phyloP scores from a whole-genome alignment of 495 filamentous ascomycete species.

The Trichocladium uniseriatum region DNA sequence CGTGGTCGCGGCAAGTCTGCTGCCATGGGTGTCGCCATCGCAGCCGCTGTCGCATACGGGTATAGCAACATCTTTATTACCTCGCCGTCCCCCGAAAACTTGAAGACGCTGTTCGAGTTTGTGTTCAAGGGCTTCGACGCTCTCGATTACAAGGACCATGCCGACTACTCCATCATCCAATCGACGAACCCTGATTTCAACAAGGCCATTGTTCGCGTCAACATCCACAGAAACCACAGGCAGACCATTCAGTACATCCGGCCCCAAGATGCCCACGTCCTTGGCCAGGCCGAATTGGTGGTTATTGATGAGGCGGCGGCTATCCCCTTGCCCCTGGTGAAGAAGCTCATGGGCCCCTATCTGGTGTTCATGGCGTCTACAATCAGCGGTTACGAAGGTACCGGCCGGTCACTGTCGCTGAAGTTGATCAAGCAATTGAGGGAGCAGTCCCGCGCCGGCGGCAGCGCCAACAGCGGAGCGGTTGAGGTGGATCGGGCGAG shows the following conservation, averaged over 20 bases:
- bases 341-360: conserved; percentile 95
- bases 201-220: conserved; percentile 95
- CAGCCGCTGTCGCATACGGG: conserved; percentile 87
- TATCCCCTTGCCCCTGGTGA: conserved; percentile 85
- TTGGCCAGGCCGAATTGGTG: conserved; percentile 91
- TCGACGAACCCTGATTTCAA: conserved; percentile 98
- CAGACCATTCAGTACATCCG: conserved; percentile 99
- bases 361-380: conserved; percentile 99
- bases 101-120: conserved; percentile 97
- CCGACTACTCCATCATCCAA: conserved; percentile 96
- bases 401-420: conserved; percentile 84
- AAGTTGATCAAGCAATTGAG: conserved; percentile 97
- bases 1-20: conserved; percentile 97
- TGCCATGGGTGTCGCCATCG: conserved; percentile 85
- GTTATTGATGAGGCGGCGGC: conserved; percentile 98
- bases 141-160: conserved; percentile 82
- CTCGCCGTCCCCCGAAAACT: conserved; percentile 93
- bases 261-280: conserved; percentile 86
- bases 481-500: conserved; percentile 65
- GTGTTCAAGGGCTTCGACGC: conserved; percentile 98
- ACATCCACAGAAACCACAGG: conserved; percentile 87
- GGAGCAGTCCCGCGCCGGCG: conserved; percentile 67
- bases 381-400: conserved; percentile 98
- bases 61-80: conserved; percentile 99
- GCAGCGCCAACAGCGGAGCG: conserved; percentile 43